Base-by-base conservation (phyloP, 495 filamentous ascomycete genomes). In the Neurospora sp. region DNA sequence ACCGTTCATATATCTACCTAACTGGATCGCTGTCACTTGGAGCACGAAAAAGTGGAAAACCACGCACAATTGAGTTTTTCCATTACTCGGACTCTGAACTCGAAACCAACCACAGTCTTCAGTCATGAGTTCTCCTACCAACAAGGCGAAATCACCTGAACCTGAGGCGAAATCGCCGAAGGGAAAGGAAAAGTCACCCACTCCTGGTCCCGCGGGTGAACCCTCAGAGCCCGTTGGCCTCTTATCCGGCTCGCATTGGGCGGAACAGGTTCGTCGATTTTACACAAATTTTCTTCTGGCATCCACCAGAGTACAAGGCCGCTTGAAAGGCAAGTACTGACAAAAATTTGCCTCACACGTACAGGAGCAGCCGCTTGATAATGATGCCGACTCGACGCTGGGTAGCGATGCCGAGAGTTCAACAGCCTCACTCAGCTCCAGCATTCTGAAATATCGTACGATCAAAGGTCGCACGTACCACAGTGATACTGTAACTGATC, bases 331-430 rank as follows among this genome's bases (percentile, higher is more conserved):
- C 12, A 31, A 35, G 23, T 62, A 16, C 54, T 62, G 12, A 62
- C 54, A 31, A 23, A 12, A 20, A 54, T 1, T 27, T 54, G 10
- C 20, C 46, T 5, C 20, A 27, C 20, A 23, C 54, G 11, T 14
- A 35, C 14, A 62, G 54, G 54, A 62, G 27, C 23, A 16, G 12
- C 27, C 54, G 6, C 0, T 62, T 31, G 70, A 77, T 42, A 75
- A 80, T 31, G 82, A 85, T 69, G 72, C 69, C 46, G 83, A 85
- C 73, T 85, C 83, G 7, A 76, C 80, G 5, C 77, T 81, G n/a
- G 82, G 79, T 35, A 76, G 79, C 38, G 81, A 82, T 66, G 73
- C 77, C 31, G 54, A 62, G 27, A 79, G 78, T 70, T 72, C 71
- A 39, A 72, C 71, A 20, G 27, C 37, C 23, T 84, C 83, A 23